Percentiles rank a stretch among this genome's conserved stretches.
Conservation (phyloP, 345 rosid species). For the Gossypium thurberi region DNA sequence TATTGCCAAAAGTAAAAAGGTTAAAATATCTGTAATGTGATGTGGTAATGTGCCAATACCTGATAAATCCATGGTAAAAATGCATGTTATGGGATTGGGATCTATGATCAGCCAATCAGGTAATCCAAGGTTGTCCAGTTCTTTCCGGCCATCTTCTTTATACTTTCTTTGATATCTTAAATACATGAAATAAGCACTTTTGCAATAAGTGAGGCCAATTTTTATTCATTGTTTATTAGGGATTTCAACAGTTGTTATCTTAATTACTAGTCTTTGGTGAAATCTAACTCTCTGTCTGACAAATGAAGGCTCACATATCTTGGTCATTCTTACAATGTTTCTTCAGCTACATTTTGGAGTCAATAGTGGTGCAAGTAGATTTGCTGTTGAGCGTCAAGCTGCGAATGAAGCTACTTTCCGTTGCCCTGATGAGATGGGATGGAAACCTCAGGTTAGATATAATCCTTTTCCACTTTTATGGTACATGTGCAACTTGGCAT, state of each 20-base stretch:
- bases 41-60: background rate
- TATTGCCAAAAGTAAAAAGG: background rate
- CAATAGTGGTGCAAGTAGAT: conserved; percentile 86
- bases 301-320: background rate
- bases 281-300: background rate
- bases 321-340: background rate
- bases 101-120: background rate
- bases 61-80: background rate
- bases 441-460: conserved; percentile 89
- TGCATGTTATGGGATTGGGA: background rate
- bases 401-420: conserved; percentile 96
- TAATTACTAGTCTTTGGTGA: background rate
- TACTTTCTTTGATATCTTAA: background rate
- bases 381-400: conserved; percentile 88
- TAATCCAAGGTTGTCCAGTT: background rate
- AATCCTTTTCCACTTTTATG: background rate
- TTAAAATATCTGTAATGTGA: background rate
- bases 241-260: background rate
- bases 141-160: background rate
- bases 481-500: background rate
- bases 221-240: background rate
- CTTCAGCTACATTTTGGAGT: conserved; percentile 86
- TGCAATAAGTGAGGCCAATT: background rate
- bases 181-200: background rate
- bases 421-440: conserved; percentile 96